A percentile compares a stretch with the other conserved stretches of the same genome.
These are phyloP conservation scores for Henckelia pumila DNA, from an alignment of 257 asterid genomes.

Conservation along the genomic window DNA sequence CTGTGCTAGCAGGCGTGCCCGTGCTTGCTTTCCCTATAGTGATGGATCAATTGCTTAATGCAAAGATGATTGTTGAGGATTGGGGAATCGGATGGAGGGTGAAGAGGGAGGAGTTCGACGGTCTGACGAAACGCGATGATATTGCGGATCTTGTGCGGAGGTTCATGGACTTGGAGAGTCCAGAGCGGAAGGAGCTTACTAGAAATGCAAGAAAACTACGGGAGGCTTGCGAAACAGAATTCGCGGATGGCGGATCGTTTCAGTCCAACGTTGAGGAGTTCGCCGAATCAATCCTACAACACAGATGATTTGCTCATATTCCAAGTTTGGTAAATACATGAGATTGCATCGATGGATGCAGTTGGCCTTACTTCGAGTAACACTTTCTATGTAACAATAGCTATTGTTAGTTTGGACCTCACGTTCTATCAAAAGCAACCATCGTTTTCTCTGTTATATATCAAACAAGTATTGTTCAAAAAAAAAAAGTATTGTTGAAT, in stretches of 20 bases:
- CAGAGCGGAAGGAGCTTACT: slow-evolving; percentile 36
- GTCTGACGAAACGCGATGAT: slow-evolving; percentile 31
- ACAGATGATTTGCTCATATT: neutral
- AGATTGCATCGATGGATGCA: too few species aligned
- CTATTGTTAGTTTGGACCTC: too few species aligned
- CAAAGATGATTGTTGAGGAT: slow-evolving; percentile 52
- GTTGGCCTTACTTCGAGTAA: too few species aligned
- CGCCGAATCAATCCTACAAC: neutral
- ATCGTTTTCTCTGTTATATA: too few species aligned
- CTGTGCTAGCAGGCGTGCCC: slow-evolving; percentile 45
- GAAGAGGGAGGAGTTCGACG: slow-evolving; percentile 34
- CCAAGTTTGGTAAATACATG: too few species aligned
- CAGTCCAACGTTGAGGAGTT: slow-evolving; percentile 30
- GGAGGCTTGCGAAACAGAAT: slow-evolving; percentile 32
- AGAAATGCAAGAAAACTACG: slow-evolving; percentile 39
- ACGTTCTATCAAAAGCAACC: too few species aligned
- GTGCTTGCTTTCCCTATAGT: slow-evolving; percentile 47
- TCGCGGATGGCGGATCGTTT: slow-evolving; percentile 35
- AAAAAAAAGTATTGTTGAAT: too few species aligned
- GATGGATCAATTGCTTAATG: slow-evolving; percentile 49
- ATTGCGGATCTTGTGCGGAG: slow-evolving; percentile 31
- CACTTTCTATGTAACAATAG: too few species aligned
- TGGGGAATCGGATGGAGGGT: slow-evolving; percentile 64
- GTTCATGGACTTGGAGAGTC: slow-evolving; percentile 48
- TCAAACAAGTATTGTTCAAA: too few species aligned